Base-by-base conservation (phyloP, 2,329 filamentous ascomycete species). In the Colletotrichum lentis region DNA sequence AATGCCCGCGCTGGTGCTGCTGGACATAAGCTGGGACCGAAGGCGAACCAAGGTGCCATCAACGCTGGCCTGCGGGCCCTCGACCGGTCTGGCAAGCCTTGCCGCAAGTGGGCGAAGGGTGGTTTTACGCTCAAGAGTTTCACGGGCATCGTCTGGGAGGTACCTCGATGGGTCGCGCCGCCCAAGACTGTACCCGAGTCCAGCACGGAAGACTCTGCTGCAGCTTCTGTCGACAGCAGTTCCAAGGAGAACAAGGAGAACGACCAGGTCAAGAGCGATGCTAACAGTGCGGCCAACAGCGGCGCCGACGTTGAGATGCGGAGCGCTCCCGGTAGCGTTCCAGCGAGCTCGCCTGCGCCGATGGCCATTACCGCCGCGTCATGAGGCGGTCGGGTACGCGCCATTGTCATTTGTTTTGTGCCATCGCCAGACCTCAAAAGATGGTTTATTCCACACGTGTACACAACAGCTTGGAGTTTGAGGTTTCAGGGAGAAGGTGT, bases 11-110 rank as follows among this genome's bases (percentile, higher is more conserved):
- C 52, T 5, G 82, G 84, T 73, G 81, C 82, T 6, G 84, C 85
- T 62, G 83, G 85, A 58, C 92, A 95, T 80, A 97, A 97, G 79
- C 90, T 98, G 31, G 95, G 95, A 3, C 96, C 96, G 73, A 98
- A 97, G 80, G 95, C 95, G 59, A 98, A 97, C 78, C 92, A 95
- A 75, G 96, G 96, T 71, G 95, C 95, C 68, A 99, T 99, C 85
- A 99, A 99, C 77, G 96, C 96, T 62, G 93, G 93, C 60, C 90
- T 99, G 57, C 93, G 96, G 63, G 95, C 96, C 14, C 91, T 99
- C 71, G 96, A 99, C 79, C 90, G 95, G 69, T 91, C 91, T 8
- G 95, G 95, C 72, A 92, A 95, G 75, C 94, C 96, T 11, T 97
- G 94, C 79, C 92, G 95, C 72, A 94, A 90, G 78, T 99, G 96